Evolutionary conservation across 1,284 basidiomycete species (phyloP), one percentile per base, ranked within the genome.

Genomic region (Ganoderma lingzhi): DNA sequence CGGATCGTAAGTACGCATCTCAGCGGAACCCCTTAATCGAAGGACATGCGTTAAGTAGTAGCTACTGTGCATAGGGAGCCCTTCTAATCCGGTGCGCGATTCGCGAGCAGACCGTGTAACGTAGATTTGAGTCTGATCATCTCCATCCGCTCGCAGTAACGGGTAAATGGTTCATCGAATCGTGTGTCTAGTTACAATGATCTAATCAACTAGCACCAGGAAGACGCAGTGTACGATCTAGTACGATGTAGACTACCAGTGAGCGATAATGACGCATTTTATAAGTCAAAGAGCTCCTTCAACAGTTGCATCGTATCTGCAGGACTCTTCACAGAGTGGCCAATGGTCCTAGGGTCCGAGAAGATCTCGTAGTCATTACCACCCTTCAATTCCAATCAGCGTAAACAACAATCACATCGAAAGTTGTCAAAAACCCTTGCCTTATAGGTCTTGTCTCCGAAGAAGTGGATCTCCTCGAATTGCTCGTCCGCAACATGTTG

Each of bases 331-430:
- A 99, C 97, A 17, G 90, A 79, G 81, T 99, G 97, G 2, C 97
- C 97, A 69, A 95, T 91, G 2, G 95, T 97, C 64, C 95, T 87
- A 1, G 88, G 76, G 80, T 99, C 96, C 39, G 76, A 80, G 83
- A 86, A 99, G 73, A 99, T 96, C 82, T 99, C 97, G 78, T 97
- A 89, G 82, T 99, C 98, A 81, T 99, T 99, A 41, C 97, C 97
- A 53, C 96, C 96, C 92, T 95, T 65, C 44, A 28, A 42, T n/a
- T 3, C 5, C 58, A 32, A 42, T 58, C 53, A 39, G 63, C 37
- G 28, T 30, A 14, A 61, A 39, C n/a, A 17, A 30, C 19, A 23
- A 37, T 9, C 3, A 5, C 23, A 28, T 28, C 12, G 48, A 9
- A 32, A 42, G 2, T 5, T 17, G 12, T 59, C 2, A 15, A 9